Evolutionary conservation across 176 grass and related monocot species (phyloP), one percentile per base, ranked within the genome.

Genomic region (Hsuehochloa calcarea): DNA sequence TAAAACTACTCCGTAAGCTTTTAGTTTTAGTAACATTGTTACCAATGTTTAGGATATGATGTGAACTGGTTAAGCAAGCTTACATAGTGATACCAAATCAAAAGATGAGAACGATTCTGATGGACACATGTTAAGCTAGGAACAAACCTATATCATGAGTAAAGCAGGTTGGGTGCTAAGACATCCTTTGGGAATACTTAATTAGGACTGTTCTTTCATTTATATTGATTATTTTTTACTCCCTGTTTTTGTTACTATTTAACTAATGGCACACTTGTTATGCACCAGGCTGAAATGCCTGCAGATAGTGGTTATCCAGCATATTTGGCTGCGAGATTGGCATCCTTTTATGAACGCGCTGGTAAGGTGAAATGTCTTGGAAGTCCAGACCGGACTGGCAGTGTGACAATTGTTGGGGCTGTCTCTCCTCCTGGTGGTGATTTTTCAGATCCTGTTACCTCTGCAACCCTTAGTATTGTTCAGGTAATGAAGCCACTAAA

Each of bases 401-500:
- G 93, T 92, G 96, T 99, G 31, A 99, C 93, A 64, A 99, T 99
- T 91, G 96, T 99, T 80, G 96, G 93, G 31, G 93, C 91, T 64
- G 96, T 99, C 65, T 99, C 96, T 64, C 96, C 96, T 75, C 96
- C 93, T 82, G 96, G 96, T 55, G 96, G 96, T 88, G 96, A 99
- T 81, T 99, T 99, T 81, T 99, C 93, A 67, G 96, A 99, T 65
- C 96, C 96, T 64, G 96, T 99, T 80, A 99, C 96, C 52, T 96
- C 90, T 20, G 96, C 96, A 13, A 99, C 96, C 73, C 96, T 99
- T 51, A 84, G 94, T 87, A 97, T 97, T 56, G 94, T 97, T 49
- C 94, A 94, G 92, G 94, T 94, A 86, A 72, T 40, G 9, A 82
- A 51, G 9, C 62, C n/a, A 22, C 58, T 10, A 39, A 49, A 23